A percentile compares a stretch with the other conserved stretches of the same genome.
phyloP scores from a whole-genome alignment of 192 early-diverging fungal genomes.

The Piromyces finnis region DNA sequence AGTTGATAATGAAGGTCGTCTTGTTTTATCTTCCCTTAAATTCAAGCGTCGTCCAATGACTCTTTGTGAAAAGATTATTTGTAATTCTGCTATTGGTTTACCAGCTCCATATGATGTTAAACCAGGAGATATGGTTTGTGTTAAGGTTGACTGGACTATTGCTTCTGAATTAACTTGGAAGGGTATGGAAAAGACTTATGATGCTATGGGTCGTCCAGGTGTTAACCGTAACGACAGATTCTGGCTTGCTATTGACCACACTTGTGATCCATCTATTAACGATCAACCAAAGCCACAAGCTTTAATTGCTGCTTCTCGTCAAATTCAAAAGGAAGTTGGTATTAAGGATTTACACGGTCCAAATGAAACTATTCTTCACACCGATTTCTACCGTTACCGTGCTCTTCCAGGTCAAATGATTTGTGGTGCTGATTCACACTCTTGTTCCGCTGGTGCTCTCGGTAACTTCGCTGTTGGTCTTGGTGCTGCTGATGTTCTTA shows the following conservation, averaged over 20 bases:
- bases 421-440: constrained; percentile 66
- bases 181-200: constrained; percentile 72
- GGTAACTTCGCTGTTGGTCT: constrained; percentile 62
- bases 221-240: constrained; percentile 63
- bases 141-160: constrained; percentile 64
- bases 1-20: not conserved
- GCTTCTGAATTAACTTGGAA: constrained; percentile 70
- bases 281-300: constrained; percentile 46
- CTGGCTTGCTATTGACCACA: constrained; percentile 69
- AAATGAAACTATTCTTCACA: constrained; percentile 66
- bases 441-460: constrained; percentile 63
- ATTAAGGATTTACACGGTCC: constrained; percentile 54
- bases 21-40: not conserved
- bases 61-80: constrained; percentile 59
- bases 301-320: constrained; percentile 42
- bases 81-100: constrained; percentile 55
- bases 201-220: constrained; percentile 51
- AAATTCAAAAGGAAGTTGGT: constrained; percentile 50
- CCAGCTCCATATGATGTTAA: constrained; percentile 40
- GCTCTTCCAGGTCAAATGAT: constrained; percentile 64
- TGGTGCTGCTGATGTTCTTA: constrained; percentile 63
- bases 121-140: constrained; percentile 67
- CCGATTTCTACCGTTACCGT: constrained; percentile 68
- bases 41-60: constrained; percentile 46
- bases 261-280: constrained; percentile 56